phyloP scores from a whole-genome alignment of 192 early-diverging fungal species.

The Irineochytrium annulatum region DNA sequence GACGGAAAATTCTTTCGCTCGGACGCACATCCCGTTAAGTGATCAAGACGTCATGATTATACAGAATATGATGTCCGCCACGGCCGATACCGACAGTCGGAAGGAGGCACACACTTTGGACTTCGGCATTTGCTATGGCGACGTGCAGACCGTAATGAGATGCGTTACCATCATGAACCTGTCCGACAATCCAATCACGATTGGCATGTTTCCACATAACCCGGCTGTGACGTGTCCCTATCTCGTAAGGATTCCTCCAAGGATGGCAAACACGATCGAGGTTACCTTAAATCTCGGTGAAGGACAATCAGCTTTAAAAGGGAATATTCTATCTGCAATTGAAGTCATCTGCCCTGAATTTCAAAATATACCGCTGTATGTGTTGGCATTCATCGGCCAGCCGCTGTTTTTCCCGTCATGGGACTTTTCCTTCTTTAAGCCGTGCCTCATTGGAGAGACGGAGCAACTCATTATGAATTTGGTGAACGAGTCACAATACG shows the following conservation, averaged over 20 bases:
- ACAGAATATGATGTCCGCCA: slow-evolving; percentile 52
- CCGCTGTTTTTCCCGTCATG: slow-evolving; percentile 51
- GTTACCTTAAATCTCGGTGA: slow-evolving; percentile 36
- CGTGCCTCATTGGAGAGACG: slow-evolving; percentile 32
- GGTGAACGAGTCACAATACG: slow-evolving; percentile 58
- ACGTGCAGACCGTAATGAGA: slow-evolving; percentile 26
- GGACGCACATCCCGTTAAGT: slow-evolving; percentile 39
- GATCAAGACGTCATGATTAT: slow-evolving; percentile 45
- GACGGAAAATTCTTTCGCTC: slow-evolving; percentile 6
- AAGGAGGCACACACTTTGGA: slow-evolving; percentile 51
- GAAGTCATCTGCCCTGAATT: slow-evolving; percentile 62
- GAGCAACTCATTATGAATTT: slow-evolving; percentile 31
- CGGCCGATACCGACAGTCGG: slow-evolving; percentile 36
- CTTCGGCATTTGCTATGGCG: slow-evolving; percentile 45
- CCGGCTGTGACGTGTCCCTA: slow-evolving; percentile 46
- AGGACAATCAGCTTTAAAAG: slow-evolving; percentile 12
- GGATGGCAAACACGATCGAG: slow-evolving; percentile 55
- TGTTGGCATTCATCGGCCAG: slow-evolving; percentile 51
- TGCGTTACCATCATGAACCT: slow-evolving; percentile 58
- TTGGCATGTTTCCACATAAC: slow-evolving; percentile 49
- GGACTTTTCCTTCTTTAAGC: slow-evolving; percentile 53
- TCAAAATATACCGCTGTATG: slow-evolving; percentile 49
- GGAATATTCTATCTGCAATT: slow-evolving; percentile 45
- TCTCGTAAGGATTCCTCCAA: slow-evolving; percentile 45
- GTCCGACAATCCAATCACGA: slow-evolving; percentile 38